Conservation (phyloP, 345 rosid species). For the Linum tenue region DNA sequence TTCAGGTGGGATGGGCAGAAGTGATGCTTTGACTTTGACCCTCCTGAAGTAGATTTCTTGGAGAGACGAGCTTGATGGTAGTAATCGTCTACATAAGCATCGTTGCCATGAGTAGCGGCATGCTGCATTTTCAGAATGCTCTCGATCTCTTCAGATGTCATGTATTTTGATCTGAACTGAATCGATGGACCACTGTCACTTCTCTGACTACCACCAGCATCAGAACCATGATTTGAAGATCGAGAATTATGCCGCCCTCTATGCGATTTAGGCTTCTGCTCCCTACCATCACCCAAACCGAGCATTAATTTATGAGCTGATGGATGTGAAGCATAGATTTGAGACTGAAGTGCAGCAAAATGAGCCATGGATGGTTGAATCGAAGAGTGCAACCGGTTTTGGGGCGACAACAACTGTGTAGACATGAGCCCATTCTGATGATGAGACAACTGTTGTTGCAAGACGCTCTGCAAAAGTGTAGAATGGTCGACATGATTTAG, state of each 20-base stretch:
- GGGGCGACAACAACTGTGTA: conserved; percentile 48
- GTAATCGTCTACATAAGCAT: conserved; percentile 83
- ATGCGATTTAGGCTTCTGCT: conserved; percentile 57
- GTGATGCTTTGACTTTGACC: conserved; percentile 47
- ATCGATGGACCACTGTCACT: conserved; percentile 50
- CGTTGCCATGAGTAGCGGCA: conserved; percentile 67
- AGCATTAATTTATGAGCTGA: conserved; percentile 48
- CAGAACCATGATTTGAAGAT: conserved; percentile 63
- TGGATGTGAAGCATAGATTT: conserved; percentile 45
- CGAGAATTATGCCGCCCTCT: conserved; percentile 52
- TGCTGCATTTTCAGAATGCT: conserved; percentile 96
- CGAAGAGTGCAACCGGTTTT: conserved; percentile 46
- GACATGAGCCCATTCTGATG: conserved; percentile 58
- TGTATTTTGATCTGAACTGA: conserved; percentile 81
- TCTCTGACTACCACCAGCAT: conserved; percentile 56
- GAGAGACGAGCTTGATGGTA: conserved; percentile 91
- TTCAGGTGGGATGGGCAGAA: conserved; percentile 78
- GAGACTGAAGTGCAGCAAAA: conserved; percentile 64
- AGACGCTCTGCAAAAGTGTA: conserved; percentile 45
- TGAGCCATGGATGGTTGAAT: conserved; percentile 62
- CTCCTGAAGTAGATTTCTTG: conserved; percentile 32
- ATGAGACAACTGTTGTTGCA: conserved; percentile 63
- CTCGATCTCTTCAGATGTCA: conserved; percentile 93
- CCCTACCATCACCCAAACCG: conserved; percentile 50
- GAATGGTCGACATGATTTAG: conserved; percentile 53